Percentiles rank a stretch among this genome's conserved stretches.
Evolutionary conservation across 129 eudicot species (phyloP).

Genomic region (Artemisia argyi): DNA sequence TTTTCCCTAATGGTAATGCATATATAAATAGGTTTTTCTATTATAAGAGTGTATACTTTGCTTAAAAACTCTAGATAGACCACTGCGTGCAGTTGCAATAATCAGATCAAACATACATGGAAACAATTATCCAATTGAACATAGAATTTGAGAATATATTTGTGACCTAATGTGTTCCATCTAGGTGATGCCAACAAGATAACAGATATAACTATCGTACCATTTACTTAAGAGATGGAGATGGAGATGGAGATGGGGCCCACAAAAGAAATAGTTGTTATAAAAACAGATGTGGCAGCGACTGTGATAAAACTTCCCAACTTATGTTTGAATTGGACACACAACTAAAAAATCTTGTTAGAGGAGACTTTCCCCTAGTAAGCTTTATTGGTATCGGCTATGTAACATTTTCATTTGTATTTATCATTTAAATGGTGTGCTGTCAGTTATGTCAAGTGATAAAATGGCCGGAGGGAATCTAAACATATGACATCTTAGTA

Average conservation of each 20-base stretch:
- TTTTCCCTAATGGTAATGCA: too few relatives aligned
- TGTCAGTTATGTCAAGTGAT: background rate
- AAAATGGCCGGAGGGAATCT: background rate
- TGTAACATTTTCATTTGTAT: background rate
- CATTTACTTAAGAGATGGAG: background rate
- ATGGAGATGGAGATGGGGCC: background rate
- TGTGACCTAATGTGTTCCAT: background rate
- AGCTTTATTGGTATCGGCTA: background rate
- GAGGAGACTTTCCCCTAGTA: constrained; percentile 2
- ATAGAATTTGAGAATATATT: too few relatives aligned
- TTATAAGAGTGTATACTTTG: too few relatives aligned
- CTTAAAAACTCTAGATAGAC: too few relatives aligned
- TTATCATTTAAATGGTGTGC: background rate
- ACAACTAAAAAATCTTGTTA: background rate
- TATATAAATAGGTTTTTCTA: too few relatives aligned
- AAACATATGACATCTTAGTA: too few relatives aligned
- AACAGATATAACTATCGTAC: too few relatives aligned
- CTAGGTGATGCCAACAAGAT: background rate
- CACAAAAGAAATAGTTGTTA: background rate
- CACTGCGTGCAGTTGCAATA: too few relatives aligned
- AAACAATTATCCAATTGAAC: too few relatives aligned
- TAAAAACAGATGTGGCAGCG: background rate
- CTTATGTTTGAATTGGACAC: background rate
- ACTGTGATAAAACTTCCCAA: background rate
- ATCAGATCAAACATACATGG: too few relatives aligned